phyloP scores from a whole-genome alignment of 257 asterid species.

The Scutellaria minor region DNA sequence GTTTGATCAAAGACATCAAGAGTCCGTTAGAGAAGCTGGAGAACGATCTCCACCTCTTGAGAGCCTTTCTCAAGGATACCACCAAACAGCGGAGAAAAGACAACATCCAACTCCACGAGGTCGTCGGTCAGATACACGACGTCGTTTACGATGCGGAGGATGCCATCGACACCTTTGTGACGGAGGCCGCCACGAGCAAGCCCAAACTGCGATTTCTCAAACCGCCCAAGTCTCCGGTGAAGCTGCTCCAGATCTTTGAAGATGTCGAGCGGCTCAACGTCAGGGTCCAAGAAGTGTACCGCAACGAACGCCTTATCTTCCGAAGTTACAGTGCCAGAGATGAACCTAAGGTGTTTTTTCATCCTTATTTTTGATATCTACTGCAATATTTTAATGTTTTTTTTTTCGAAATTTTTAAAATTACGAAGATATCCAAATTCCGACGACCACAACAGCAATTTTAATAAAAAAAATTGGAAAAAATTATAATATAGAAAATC shows the following conservation, averaged over 20 bases:
- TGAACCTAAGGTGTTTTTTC: too few species aligned
- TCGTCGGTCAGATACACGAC: constrained; percentile 2
- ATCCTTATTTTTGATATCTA: too few species aligned
- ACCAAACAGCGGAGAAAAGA: constrained; percentile 19
- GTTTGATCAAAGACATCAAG: constrained; percentile 9
- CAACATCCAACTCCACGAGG: background rate
- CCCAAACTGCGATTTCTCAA: background rate
- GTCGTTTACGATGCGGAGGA: constrained; percentile 17
- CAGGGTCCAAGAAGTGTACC: too few species aligned
- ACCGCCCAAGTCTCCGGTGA: background rate
- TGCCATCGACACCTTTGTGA: constrained; percentile 12
- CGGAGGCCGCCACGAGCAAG: constrained; percentile 6
- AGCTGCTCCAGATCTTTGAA: background rate
- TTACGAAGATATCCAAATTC: too few species aligned
- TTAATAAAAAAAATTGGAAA: too few species aligned
- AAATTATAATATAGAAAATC: too few species aligned
- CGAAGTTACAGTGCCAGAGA: too few species aligned
- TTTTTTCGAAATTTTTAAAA: too few species aligned
- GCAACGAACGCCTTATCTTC: too few species aligned
- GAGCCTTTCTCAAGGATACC: constrained; percentile 36
- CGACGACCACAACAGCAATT: too few species aligned
- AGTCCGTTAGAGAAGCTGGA: constrained; percentile 26
- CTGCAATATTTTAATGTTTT: too few species aligned
- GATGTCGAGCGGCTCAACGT: too few species aligned
- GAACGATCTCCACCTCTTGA: constrained; percentile 31